A percentile compares a stretch with the other conserved stretches of the same genome.
Evolutionary conservation across 1,284 basidiomycete species (phyloP).

Genomic region (Trametes hirsuta): DNA sequence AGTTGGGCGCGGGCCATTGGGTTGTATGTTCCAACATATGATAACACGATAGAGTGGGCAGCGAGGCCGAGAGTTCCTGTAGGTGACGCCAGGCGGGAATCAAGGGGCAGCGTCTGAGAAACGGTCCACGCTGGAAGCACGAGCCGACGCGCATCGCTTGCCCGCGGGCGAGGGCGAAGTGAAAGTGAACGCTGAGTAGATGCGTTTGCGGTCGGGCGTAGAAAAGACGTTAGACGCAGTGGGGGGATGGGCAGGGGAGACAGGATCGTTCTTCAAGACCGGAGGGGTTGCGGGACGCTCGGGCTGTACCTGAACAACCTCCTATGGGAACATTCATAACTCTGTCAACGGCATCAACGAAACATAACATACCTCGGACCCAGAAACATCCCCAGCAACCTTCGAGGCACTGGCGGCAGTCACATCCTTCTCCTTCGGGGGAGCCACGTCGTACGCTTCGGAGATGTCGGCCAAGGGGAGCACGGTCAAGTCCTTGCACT

Average conservation of each 20-base stretch:
- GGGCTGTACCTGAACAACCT: neutral
- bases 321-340: neutral
- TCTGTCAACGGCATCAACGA: neutral
- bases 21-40: neutral
- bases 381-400: neutral
- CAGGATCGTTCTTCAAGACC: neutral
- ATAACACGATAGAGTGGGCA: neutral
- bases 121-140: conserved; percentile 25
- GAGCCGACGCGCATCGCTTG: conserved; percentile 45
- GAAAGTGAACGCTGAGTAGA: conserved; percentile 78
- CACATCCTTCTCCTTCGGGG: conserved; percentile 16
- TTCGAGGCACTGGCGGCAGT: neutral
- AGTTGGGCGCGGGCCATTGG: neutral
- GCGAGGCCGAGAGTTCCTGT: neutral
- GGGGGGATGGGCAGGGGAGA: neutral
- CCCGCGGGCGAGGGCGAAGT: conserved; percentile 65
- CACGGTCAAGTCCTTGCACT: conserved; percentile 67
- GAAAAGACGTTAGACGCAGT: conserved; percentile 44
- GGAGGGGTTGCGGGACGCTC: conserved; percentile 12
- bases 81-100: neutral
- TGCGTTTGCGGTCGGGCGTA: conserved; percentile 70
- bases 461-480: conserved; percentile 66
- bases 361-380: conserved; percentile 2
- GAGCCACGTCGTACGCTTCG: conserved; percentile 47
- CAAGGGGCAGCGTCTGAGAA: conserved; percentile 30